These are phyloP conservation scores for Diaporthe ampelina DNA, from an alignment of 2,329 filamentous ascomycete genomes.

Conservation along the genomic window DNA sequence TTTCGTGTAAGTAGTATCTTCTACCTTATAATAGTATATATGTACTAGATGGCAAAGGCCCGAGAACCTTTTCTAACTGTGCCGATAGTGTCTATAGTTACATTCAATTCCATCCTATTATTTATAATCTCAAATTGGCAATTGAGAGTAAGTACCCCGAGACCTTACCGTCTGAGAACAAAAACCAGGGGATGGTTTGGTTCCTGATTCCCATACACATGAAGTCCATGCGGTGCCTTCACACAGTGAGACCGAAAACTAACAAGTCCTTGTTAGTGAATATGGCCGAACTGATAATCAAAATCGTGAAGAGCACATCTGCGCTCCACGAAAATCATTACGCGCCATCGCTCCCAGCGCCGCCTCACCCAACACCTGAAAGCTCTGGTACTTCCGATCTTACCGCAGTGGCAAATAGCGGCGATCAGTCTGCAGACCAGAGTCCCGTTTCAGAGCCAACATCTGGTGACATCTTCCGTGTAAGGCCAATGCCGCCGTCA, in stretches of 20 bases:
- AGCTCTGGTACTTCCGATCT: neutral
- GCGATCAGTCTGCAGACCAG: neutral
- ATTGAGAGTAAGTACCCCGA: constrained; percentile 61
- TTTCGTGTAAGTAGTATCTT: constrained; percentile 52
- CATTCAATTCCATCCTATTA: constrained; percentile 62
- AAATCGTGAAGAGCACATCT: constrained; percentile 47
- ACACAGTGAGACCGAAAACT: too few species aligned
- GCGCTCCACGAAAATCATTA: constrained; percentile 13
- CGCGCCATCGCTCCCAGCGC: neutral
- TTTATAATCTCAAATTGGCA: constrained; percentile 63
- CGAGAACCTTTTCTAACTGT: neutral
- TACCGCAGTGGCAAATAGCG: constrained; percentile 1
- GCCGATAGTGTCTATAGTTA: constrained; percentile 49
- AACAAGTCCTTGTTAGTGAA: constrained; percentile 48
- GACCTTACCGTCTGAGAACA: too few species aligned
- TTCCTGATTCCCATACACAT: too few species aligned
- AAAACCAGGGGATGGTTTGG: too few species aligned
- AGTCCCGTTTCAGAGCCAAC: neutral
- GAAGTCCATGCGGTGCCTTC: too few species aligned
- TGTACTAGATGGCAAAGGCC: neutral
- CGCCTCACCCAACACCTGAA: neutral
- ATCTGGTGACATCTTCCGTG: neutral
- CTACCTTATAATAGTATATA: neutral
- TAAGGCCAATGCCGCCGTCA: constrained; percentile 13
- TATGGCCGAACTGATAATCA: constrained; percentile 64